Evolutionary conservation across 495 filamentous ascomycete genomes (phyloP), one percentile per base, ranked within the genome.

Genomic region (Pseudoneurospora amorphoporcata): DNA sequence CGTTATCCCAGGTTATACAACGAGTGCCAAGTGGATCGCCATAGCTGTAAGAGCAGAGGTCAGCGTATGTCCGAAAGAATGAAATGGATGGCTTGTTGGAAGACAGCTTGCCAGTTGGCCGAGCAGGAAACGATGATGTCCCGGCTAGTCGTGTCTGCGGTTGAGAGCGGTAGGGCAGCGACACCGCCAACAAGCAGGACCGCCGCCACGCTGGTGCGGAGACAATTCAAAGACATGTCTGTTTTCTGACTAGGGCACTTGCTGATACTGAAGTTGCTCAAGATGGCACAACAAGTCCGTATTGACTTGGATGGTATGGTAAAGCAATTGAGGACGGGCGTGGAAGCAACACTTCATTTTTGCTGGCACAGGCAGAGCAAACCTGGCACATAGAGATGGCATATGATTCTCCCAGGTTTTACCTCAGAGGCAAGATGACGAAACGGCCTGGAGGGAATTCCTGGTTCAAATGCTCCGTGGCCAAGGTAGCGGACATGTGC

Each of bases 201-300:
- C 71, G 69, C 76, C 68, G 72, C 72, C 61, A 75, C 39, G 70
- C 70, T 61, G 68, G 68, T 68, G 72, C 72, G 74, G 68, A 73
- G 72, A 42, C 68, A 42, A 39, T 69, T 74, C 38, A 70, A 42
- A 32, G 61, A 72, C 76, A 77, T 77, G 61, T 47, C n/a, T 14
- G n/a, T 17, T 38, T 29, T 72, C 23, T 29, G 39, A 38, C 23
- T 23, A 53, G 45, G 45, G 14, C 40, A 41, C 29, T 41, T 5
- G 40, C 47, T 35, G 71, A 29, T 35, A 45, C 14, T 12, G 17
- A 47, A 39, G 69, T 68, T 39, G 23, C 23, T 53, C 61, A 53
- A n/a, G 35, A 70, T 72, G 73, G 37, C 19, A 17, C 14, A 23
- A 23, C 23, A 71, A 68, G 38, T 19, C 38, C 12, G 17, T 39